Evolutionary conservation across 495 filamentous ascomycete genomes (phyloP).

Genomic region (Letharia columbiana): DNA sequence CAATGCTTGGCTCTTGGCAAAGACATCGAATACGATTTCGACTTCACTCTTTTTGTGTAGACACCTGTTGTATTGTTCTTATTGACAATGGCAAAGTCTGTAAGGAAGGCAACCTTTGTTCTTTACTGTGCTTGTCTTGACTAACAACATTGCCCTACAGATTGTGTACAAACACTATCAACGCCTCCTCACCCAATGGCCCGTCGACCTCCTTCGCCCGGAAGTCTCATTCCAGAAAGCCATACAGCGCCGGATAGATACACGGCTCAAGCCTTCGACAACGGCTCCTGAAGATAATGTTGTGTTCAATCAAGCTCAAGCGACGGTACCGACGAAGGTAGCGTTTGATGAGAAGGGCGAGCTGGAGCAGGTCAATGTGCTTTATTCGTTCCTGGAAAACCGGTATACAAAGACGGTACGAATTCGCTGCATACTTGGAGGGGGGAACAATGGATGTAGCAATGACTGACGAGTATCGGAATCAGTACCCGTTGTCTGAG

Average conservation of each 20-base stretch:
- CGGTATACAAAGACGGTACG: constrained; percentile 54
- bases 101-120: too few relatives aligned
- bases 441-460: too few relatives aligned
- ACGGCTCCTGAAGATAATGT: constrained; percentile 16
- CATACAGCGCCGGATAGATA: constrained; percentile 53
- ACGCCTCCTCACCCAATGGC: constrained; percentile 68
- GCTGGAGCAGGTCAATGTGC: constrained; percentile 55
- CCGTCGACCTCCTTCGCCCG: constrained; percentile 67
- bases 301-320: constrained; percentile 23
- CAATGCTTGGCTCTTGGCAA: constrained; percentile 18
- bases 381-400: constrained; percentile 67
- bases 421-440: too few relatives aligned
- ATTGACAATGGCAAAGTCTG: too few relatives aligned
- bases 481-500: constrained; percentile 54
- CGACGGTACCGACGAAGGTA: constrained; percentile 21
- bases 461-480: too few relatives aligned
- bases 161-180: constrained; percentile 45
- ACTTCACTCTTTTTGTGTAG: too few relatives aligned
- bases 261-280: constrained; percentile 22
- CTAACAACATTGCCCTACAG: too few relatives aligned
- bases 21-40: too few relatives aligned
- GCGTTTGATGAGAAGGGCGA: constrained; percentile 34
- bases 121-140: too few relatives aligned
- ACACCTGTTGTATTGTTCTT: too few relatives aligned
- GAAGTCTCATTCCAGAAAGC: constrained; percentile 64